Base-by-base conservation (phyloP, 345 rosid species). In the Schrenkiella parvula region DNA sequence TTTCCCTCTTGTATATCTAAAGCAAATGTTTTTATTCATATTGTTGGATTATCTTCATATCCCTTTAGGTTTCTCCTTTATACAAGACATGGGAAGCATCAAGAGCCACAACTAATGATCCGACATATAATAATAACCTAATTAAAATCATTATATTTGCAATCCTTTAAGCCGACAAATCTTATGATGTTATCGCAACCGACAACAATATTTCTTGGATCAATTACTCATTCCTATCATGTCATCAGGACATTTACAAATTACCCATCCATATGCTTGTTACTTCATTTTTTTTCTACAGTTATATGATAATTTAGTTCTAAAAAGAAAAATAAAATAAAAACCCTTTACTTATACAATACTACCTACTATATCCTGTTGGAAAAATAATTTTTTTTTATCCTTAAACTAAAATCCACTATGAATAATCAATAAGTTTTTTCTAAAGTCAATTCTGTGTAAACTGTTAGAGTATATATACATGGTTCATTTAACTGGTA, bases 141-240 rank as follows among this genome's bases (percentile, higher is more conserved):
- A 5, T 3, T 43, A 1, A 44, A 69, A 22, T 14, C 4, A 59
- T 25, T 59, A 37, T 25, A 38, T 38, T n/a, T 37, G 57, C 31
- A 39, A 19, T 39, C 31, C 43, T 61, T 52, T 35, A 38, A 71
- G 62, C 68, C 53, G 44, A 71, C 61, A 71, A 50, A 71, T 71
- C 61, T 71, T 71, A 14, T 60, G 68, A 71, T 37, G 59, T 37
- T 48, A 61, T 29, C 25, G 32, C 52, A 37, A 38, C 60, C 61
- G 61, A 61, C 68, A 61, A 28, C 42, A 71, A 18, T 37, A 50
- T 60, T 70, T 64, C 18, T 35, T 23, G 17, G 8, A 51, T 66
- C 18, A 37, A 51, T 11, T n/a, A 28, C 37, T 37, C 28, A 52
- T 38, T 25, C 15, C 38, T 50, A 23, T 52, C 48, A 37, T 50